phyloP scores from a whole-genome alignment of 164 flowering plant genomes.

The Hamamelis virginiana region DNA sequence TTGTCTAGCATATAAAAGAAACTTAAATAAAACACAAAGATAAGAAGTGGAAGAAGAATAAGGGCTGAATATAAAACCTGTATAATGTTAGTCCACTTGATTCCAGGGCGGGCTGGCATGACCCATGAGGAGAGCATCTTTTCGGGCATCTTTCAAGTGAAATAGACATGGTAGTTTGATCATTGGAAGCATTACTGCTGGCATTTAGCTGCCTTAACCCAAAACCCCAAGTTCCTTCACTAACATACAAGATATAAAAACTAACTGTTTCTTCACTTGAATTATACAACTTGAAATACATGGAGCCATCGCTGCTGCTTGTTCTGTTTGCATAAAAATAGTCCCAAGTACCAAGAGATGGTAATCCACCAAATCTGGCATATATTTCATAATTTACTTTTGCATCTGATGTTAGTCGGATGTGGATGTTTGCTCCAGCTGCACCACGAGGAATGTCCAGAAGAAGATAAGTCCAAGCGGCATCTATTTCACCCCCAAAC shows the following conservation, averaged over 20 bases:
- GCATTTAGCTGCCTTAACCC: conserved; percentile 54
- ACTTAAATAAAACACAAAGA: neutral
- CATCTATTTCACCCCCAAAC: conserved; percentile 21
- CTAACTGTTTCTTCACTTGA: conserved; percentile 49
- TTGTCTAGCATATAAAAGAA: neutral
- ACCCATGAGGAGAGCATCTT: conserved; percentile 75
- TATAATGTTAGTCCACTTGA: conserved; percentile 70
- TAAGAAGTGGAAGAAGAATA: neutral
- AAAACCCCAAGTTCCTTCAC: conserved; percentile 86
- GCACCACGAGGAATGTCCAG: conserved; percentile 82
- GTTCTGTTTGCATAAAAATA: conserved; percentile 62
- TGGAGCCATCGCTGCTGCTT: conserved; percentile 59
- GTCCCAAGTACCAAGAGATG: conserved; percentile 66
- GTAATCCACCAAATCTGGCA: conserved; percentile 75
- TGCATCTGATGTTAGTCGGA: conserved; percentile 47
- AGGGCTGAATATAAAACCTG: conserved; percentile 47
- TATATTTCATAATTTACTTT: conserved; percentile 61
- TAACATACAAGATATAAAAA: conserved; percentile 69
- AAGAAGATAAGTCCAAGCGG: conserved; percentile 78
- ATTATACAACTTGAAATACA: conserved; percentile 61
- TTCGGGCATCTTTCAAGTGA: conserved; percentile 81
- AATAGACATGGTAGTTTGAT: conserved; percentile 52
- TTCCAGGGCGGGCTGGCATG: conserved; percentile 52
- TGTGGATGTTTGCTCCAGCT: conserved; percentile 76
- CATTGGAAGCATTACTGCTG: conserved; percentile 18